Percentiles rank a stretch among this genome's conserved stretches.
Evolutionary conservation across 2,329 filamentous ascomycete genomes (phyloP).

Genomic region (Amesomyces nigricolor): DNA sequence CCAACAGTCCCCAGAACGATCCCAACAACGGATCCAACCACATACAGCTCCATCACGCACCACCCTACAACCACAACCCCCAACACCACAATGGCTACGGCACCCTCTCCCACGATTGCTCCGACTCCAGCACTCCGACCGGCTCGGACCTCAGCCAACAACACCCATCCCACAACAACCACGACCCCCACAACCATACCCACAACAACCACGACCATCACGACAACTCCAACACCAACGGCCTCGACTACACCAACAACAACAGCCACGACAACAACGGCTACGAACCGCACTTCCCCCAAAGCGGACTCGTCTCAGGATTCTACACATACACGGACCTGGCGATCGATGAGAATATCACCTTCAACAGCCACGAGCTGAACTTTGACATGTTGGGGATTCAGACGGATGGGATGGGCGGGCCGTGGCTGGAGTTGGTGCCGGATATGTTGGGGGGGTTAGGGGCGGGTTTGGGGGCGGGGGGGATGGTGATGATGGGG

Average conservation of each 20-base stretch:
- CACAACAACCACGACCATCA: slow-evolving; percentile 7
- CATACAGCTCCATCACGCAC: slow-evolving; percentile 21
- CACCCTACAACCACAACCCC: slow-evolving; percentile 37
- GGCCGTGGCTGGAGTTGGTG: slow-evolving; percentile 66
- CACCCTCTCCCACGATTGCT: slow-evolving; percentile 34
- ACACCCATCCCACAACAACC: slow-evolving; percentile 8
- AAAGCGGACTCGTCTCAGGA: slow-evolving; percentile 26
- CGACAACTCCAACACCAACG: slow-evolving; percentile 3
- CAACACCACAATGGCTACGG: slow-evolving; percentile 42
- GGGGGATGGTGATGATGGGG: slow-evolving; percentile 7
- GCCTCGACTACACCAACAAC: slow-evolving; percentile 7
- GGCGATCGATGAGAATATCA: slow-evolving; percentile 47
- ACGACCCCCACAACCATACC: slow-evolving; percentile 2
- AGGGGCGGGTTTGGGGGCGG: slow-evolving; percentile 35
- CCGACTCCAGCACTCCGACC: slow-evolving; percentile 38
- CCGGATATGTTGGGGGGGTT: slow-evolving; percentile 59
- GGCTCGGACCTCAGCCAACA: slow-evolving; percentile 28
- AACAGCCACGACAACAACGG: not conserved
- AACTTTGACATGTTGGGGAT: slow-evolving; percentile 62
- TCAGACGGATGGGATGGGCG: slow-evolving; percentile 57
- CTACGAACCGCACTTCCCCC: slow-evolving; percentile 28
- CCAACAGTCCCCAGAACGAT: slow-evolving; percentile 28
- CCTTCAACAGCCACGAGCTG: slow-evolving; percentile 72
- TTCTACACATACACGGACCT: slow-evolving; percentile 32
- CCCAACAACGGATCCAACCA: slow-evolving; percentile 24